Conservation (phyloP, 1,139 yeast genomes). For the Pneumocystis oryctolagi region DNA sequence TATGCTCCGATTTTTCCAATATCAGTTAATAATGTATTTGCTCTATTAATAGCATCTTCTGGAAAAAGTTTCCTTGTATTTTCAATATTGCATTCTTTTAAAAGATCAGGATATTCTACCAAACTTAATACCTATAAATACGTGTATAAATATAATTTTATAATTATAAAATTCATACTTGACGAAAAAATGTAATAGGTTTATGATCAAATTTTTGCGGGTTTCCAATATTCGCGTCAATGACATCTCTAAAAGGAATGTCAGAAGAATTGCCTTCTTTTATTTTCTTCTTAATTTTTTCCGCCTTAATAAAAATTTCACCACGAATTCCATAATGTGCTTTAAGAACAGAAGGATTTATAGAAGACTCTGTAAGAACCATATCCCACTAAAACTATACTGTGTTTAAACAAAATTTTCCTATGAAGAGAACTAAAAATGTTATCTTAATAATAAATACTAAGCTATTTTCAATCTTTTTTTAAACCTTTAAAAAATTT, state of each 20-base stretch:
- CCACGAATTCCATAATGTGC: slow-evolving; percentile 83
- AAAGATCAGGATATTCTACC: slow-evolving; percentile 65
- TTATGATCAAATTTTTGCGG: slow-evolving; percentile 92
- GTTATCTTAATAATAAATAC: too few relatives aligned
- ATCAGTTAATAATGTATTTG: slow-evolving; percentile 40
- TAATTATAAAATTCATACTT: slow-evolving; percentile 21
- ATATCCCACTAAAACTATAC: background rate
- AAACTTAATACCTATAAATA: slow-evolving; percentile 44
- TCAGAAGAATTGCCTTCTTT: slow-evolving; percentile 44
- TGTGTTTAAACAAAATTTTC: background rate
- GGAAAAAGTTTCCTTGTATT: slow-evolving; percentile 34
- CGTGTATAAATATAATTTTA: background rate
- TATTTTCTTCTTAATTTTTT: slow-evolving; percentile 41
- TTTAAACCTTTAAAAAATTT: too few relatives aligned
- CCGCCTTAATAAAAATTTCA: slow-evolving; percentile 81
- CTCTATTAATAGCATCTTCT: slow-evolving; percentile 58
- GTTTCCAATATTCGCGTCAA: slow-evolving; percentile 88
- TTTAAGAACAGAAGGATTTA: background rate
- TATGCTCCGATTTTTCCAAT: slow-evolving; percentile 87
- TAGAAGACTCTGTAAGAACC: background rate
- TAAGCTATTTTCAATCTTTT: too few relatives aligned
- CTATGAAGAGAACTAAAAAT: too few relatives aligned
- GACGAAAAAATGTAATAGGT: slow-evolving; percentile 90
- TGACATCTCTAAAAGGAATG: slow-evolving; percentile 54
- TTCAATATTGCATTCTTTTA: slow-evolving; percentile 26